phyloP scores from a whole-genome alignment of 108 stramenopile genomes.

The Nitzschia sp. region DNA sequence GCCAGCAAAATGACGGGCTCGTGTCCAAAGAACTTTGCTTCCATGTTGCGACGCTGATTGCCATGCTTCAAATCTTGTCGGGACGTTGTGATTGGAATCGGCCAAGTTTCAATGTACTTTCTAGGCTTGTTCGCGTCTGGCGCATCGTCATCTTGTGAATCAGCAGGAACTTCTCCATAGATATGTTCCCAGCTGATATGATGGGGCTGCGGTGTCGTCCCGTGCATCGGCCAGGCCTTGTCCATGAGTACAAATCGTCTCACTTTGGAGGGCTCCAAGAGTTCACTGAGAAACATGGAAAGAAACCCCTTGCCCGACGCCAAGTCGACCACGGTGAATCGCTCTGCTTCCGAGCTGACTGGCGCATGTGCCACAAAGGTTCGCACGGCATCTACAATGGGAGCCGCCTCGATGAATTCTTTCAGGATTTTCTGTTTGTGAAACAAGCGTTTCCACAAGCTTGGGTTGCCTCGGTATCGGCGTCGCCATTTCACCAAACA shows the following conservation, averaged over 20 bases:
- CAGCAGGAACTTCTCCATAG: constrained; percentile 27
- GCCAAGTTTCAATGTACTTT: constrained; percentile 61
- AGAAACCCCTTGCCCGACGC: constrained; percentile 63
- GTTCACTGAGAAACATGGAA: constrained; percentile 57
- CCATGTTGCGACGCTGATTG: constrained; percentile 30
- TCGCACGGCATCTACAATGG: constrained; percentile 50
- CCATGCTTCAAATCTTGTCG: constrained; percentile 57
- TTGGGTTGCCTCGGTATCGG: constrained; percentile 53
- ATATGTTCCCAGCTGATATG: constrained; percentile 68
- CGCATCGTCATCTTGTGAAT: neutral
- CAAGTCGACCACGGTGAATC: constrained; percentile 54
- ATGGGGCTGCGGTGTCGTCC: constrained; percentile 31
- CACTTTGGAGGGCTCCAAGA: constrained; percentile 49
- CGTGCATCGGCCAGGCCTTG: constrained; percentile 63
- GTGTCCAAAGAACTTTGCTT: constrained; percentile 23
- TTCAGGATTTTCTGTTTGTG: constrained; percentile 56
- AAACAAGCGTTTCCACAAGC: constrained; percentile 57
- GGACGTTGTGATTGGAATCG: constrained; percentile 55
- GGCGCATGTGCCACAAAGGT: constrained; percentile 19
- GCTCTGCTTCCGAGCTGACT: neutral
- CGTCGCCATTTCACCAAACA: constrained; percentile 46
- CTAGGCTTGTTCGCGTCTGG: neutral
- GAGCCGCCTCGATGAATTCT: constrained; percentile 65
- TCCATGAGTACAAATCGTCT: constrained; percentile 55
- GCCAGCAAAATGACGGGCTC: constrained; percentile 54